phyloP scores from a whole-genome alignment of 257 asterid genomes.

The Solanum tarijense region DNA sequence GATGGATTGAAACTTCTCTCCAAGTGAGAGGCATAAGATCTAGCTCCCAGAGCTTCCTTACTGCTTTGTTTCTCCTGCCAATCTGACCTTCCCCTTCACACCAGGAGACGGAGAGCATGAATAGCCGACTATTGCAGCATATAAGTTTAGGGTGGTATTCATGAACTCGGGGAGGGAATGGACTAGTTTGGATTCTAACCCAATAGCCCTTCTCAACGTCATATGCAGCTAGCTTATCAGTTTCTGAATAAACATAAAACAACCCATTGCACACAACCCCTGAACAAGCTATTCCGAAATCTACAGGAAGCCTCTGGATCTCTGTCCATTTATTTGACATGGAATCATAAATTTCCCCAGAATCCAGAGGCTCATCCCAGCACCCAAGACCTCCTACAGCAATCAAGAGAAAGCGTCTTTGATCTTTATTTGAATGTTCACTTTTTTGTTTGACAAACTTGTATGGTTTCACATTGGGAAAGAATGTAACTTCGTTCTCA shows the following conservation, averaged over 20 bases:
- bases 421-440: slow-evolving; percentile 28
- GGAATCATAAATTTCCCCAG: slow-evolving; percentile 81
- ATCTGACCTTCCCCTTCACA: slow-evolving; percentile 95
- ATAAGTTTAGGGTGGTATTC: slow-evolving; percentile 79
- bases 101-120: slow-evolving; percentile 88
- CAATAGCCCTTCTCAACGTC: slow-evolving; percentile 82
- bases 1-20: slow-evolving; percentile 61
- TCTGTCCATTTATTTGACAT: slow-evolving; percentile 79
- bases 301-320: slow-evolving; percentile 66
- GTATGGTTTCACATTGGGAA: slow-evolving; percentile 26
- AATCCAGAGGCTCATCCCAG: slow-evolving; percentile 81
- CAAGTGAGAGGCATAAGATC: slow-evolving; percentile 43
- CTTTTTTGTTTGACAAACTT: slow-evolving; percentile 33
- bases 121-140: slow-evolving; percentile 49
- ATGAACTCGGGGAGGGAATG: slow-evolving; percentile 70
- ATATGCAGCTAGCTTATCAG: slow-evolving; percentile 61
- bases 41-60: slow-evolving; percentile 92
- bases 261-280: slow-evolving; percentile 57
- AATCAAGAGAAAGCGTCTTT: slow-evolving; percentile 44
- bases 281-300: slow-evolving; percentile 78
- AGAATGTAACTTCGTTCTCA: slow-evolving; percentile 41
- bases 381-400: slow-evolving; percentile 93
- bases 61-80: slow-evolving; percentile 91
- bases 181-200: slow-evolving; percentile 57
- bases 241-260: slow-evolving; percentile 83